These are phyloP conservation scores for Aspergillus homomorphus DNA, from an alignment of 495 filamentous ascomycete genomes.

Conservation along the genomic window DNA sequence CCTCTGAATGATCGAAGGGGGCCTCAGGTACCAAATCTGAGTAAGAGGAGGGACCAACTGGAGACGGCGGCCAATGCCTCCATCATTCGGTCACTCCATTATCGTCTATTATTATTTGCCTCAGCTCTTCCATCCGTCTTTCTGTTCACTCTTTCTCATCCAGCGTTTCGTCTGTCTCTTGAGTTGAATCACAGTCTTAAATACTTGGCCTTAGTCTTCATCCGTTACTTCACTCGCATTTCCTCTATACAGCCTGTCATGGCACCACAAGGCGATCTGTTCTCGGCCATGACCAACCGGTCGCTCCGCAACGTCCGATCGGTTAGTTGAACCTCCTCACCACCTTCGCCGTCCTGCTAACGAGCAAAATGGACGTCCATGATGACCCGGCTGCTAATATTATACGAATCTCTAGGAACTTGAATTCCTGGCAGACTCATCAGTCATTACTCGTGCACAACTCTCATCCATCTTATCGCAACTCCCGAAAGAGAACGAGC, in stretches of 20 bases:
- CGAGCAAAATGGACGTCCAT: background rate
- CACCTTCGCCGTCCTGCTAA: background rate
- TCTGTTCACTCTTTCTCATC: background rate
- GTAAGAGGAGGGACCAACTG: slow-evolving; percentile 3
- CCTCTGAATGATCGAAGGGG: background rate
- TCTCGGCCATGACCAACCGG: slow-evolving; percentile 63
- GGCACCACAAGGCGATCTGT: slow-evolving; percentile 39
- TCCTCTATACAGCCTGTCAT: slow-evolving; percentile 24
- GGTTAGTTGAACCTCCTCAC: slow-evolving; percentile 45
- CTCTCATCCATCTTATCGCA: slow-evolving; percentile 68
- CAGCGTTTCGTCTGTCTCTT: background rate
- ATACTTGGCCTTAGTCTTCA: background rate
- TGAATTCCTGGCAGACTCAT: slow-evolving; percentile 78
- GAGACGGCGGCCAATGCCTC: background rate
- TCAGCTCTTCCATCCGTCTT: background rate
- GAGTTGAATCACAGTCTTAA: background rate
- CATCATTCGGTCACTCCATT: background rate
- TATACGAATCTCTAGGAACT: slow-evolving; percentile 64
- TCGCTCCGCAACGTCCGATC: slow-evolving; percentile 83
- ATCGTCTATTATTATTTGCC: background rate
- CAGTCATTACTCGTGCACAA: slow-evolving; percentile 66
- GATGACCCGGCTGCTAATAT: slow-evolving; percentile 5
- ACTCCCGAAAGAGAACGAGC: slow-evolving; percentile 64
- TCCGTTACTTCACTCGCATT: background rate
- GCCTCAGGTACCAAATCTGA: slow-evolving; percentile 20